These are phyloP conservation scores for Diatrype stigma DNA, from an alignment of 2,329 filamentous ascomycete genomes.

Conservation along the genomic window DNA sequence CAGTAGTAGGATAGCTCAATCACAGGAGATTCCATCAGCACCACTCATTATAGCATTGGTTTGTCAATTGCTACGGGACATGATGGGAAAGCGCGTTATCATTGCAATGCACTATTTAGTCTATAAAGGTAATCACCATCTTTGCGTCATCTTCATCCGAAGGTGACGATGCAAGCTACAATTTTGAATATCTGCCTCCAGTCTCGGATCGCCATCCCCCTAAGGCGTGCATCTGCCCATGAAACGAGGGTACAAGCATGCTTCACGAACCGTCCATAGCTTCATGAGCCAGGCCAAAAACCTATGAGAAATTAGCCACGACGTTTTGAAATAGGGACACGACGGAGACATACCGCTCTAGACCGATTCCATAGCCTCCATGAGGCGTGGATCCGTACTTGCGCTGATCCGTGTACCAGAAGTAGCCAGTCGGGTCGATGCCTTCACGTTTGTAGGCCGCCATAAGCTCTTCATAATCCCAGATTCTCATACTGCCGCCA, in stretches of 20 bases:
- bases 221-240: conserved; percentile 77
- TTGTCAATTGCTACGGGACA: too few species aligned
- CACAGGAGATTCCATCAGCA: too few species aligned
- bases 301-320: background rate
- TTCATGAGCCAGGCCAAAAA: conserved; percentile 60
- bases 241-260: conserved; percentile 75
- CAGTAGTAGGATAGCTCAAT: too few species aligned
- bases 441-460: conserved; percentile 82
- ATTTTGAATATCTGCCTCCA: background rate
- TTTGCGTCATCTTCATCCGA: too few species aligned
- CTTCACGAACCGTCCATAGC: conserved; percentile 60
- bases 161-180: background rate
- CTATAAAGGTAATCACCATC: too few species aligned
- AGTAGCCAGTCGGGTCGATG: conserved; percentile 82
- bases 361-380: conserved; percentile 86
- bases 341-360: conserved; percentile 63
- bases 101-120: too few species aligned
- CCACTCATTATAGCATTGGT: too few species aligned
- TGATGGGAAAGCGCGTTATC: too few species aligned
- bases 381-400: conserved; percentile 95
- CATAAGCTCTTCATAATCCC: conserved; percentile 84
- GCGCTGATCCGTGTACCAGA: conserved; percentile 98
- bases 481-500: conserved; percentile 94
- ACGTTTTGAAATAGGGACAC: background rate
- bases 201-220: background rate